Evolutionary conservation across 768 basidiomycete genomes (phyloP).

Genomic region (Daedalea quercina): DNA sequence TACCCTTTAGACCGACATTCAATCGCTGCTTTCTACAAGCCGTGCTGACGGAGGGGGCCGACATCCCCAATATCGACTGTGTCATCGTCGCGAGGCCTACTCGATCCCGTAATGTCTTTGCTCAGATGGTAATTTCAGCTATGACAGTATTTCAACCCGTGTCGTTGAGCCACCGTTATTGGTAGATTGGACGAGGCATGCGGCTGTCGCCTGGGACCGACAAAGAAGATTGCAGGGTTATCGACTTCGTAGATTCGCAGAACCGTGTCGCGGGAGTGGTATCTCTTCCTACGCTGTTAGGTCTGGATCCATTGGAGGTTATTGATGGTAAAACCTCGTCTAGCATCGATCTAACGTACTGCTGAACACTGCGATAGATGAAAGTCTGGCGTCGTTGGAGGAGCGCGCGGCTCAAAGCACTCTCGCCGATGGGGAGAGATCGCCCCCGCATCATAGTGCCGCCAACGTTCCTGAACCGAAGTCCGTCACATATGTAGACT

Average conservation of each 20-base stretch:
- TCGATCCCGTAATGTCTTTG: conserved; percentile 79
- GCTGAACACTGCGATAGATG: conserved; percentile 32
- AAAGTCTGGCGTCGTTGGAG: conserved; percentile 42
- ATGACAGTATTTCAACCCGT: background rate
- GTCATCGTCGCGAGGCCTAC: conserved; percentile 85
- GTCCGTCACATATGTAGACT: conserved; percentile 68
- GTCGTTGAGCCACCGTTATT: background rate
- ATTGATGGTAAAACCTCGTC: conserved; percentile 44
- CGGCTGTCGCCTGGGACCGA: conserved; percentile 74
- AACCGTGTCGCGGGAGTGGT: conserved; percentile 64
- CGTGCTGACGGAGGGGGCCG: conserved; percentile 88
- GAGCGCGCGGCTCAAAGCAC: conserved; percentile 22
- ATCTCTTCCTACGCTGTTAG: conserved; percentile 78
- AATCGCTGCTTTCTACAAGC: conserved; percentile 33
- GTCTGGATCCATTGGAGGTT: conserved; percentile 67
- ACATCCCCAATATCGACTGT: conserved; percentile 94
- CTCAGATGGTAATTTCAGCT: conserved; percentile 70
- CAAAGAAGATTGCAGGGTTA: conserved; percentile 79
- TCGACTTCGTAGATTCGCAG: conserved; percentile 85
- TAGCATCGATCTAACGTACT: conserved; percentile 1
- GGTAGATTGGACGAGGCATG: conserved; percentile 88
- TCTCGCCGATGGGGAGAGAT: conserved; percentile 1
- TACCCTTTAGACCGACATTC: background rate
- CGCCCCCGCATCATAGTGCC: conserved; percentile 14
- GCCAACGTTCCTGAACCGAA: conserved; percentile 45